These are phyloP conservation scores for Chlamydomonas eustigma DNA, from an alignment of 139 green algal genomes.

Conservation along the genomic window DNA sequence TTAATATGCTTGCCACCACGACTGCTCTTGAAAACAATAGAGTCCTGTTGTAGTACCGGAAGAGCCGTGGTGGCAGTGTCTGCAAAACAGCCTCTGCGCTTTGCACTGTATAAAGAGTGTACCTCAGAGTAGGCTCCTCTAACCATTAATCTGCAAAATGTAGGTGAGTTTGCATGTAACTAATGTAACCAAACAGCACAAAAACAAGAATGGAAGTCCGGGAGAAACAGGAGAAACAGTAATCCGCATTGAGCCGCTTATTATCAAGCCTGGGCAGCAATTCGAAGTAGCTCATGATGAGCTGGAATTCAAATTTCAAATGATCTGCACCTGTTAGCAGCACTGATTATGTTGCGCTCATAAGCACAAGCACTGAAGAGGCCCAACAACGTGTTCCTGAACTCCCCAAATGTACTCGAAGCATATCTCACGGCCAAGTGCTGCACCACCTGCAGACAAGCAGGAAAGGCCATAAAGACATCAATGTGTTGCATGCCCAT, in stretches of 20 bases:
- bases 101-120: not conserved
- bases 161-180: not conserved
- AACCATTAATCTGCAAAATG: not conserved
- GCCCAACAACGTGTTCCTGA: conserved; percentile 29
- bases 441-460: conserved; percentile 3
- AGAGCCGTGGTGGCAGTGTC: not conserved
- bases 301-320: not conserved
- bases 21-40: not conserved
- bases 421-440: conserved; percentile 7
- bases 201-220: not conserved
- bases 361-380: conserved; percentile 30
- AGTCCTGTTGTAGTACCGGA: not conserved
- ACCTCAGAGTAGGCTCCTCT: not conserved
- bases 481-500: too few relatives aligned
- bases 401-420: conserved; percentile 26
- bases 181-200: not conserved
- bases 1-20: not conserved
- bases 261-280: not conserved
- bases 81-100: not conserved
- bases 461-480: too few relatives aligned
- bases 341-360: conserved; percentile 27
- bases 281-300: too few relatives aligned
- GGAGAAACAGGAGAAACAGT: not conserved
- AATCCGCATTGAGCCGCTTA: not conserved
- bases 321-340: conserved; percentile 20